Conservation (phyloP, 2,329 filamentous ascomycete species). For the Fusarium haematococcum region DNA sequence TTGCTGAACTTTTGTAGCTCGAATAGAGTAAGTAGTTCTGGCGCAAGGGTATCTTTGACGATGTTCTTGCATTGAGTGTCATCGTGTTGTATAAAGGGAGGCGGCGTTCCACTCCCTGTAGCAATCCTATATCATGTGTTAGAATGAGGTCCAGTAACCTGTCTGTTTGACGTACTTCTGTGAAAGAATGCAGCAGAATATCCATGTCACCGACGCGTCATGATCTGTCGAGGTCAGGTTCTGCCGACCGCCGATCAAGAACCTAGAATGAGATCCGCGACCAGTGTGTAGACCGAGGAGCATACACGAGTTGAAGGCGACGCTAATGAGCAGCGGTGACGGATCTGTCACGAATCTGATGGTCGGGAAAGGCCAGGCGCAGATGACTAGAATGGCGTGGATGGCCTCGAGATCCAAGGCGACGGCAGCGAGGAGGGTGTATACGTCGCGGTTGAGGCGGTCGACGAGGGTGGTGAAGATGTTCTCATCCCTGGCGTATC, state of each 20-base stretch:
- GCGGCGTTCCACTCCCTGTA: constrained; percentile 59
- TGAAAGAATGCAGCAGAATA: constrained; percentile 63
- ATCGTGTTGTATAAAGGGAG: constrained; percentile 63
- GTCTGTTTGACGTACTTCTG: constrained; percentile 55
- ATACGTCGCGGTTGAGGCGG: constrained; percentile 60
- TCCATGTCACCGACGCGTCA: constrained; percentile 65
- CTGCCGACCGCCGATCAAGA: constrained; percentile 57
- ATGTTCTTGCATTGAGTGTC: constrained; percentile 57
- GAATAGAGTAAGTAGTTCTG: constrained; percentile 57
- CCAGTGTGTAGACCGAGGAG: constrained; percentile 65
- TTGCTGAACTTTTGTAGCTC: constrained; percentile 65
- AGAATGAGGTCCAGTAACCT: neutral
- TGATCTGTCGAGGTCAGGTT: constrained; percentile 60
- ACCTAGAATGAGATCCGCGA: constrained; percentile 62
- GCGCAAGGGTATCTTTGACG: constrained; percentile 55
- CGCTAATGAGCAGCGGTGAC: constrained; percentile 59
- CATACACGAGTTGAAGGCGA: constrained; percentile 61
- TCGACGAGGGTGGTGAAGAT: constrained; percentile 60
- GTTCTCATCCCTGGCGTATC: constrained; percentile 58
- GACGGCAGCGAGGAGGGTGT: constrained; percentile 55
- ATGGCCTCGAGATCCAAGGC: constrained; percentile 61
- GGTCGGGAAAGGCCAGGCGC: constrained; percentile 63
- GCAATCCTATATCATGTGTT: constrained; percentile 38
- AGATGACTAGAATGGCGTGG: constrained; percentile 64
- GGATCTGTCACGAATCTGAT: constrained; percentile 65